phyloP scores from a whole-genome alignment of 2,329 filamentous ascomycete genomes.

The Calonectria ilicicola region DNA sequence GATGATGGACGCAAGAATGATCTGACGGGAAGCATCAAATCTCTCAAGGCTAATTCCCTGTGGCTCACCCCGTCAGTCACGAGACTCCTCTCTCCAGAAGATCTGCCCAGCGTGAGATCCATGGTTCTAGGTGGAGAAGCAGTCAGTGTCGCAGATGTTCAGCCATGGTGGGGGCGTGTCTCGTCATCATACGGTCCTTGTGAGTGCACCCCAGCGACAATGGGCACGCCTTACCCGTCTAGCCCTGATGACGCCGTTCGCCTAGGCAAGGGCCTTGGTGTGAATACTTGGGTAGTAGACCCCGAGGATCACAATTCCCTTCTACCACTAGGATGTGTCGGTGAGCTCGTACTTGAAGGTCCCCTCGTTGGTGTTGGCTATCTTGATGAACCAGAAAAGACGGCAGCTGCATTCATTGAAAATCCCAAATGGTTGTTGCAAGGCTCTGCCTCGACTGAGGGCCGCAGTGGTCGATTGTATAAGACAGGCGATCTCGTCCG shows the following conservation, averaged over 20 bases:
- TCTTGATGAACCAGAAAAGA: background rate
- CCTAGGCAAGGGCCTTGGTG: constrained; percentile 11
- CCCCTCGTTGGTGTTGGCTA: constrained; percentile 9
- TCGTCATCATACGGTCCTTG: constrained; percentile 32
- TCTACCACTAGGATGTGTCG: background rate
- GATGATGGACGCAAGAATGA: background rate
- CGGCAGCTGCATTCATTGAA: background rate
- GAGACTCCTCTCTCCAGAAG: background rate
- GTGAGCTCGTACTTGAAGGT: constrained; percentile 19
- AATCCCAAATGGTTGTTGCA: constrained; percentile 3
- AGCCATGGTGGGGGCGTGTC: constrained; percentile 29
- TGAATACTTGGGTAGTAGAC: constrained; percentile 18
- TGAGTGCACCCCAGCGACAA: constrained; percentile 8
- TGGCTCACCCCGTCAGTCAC: background rate
- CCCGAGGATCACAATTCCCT: constrained; percentile 9
- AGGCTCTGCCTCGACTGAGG: background rate
- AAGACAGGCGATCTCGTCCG: constrained; percentile 60
- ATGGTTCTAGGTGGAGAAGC: background rate
- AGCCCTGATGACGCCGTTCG: background rate
- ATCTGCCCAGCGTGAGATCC: background rate
- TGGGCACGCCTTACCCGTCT: background rate
- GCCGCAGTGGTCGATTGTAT: constrained; percentile 47
- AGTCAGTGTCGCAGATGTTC: background rate
- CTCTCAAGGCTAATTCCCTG: background rate
- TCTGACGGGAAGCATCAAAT: background rate